These are phyloP conservation scores for Wilhelminamyces savonicus DNA, from an alignment of 805 yeast species.

Conservation along the genomic window DNA sequence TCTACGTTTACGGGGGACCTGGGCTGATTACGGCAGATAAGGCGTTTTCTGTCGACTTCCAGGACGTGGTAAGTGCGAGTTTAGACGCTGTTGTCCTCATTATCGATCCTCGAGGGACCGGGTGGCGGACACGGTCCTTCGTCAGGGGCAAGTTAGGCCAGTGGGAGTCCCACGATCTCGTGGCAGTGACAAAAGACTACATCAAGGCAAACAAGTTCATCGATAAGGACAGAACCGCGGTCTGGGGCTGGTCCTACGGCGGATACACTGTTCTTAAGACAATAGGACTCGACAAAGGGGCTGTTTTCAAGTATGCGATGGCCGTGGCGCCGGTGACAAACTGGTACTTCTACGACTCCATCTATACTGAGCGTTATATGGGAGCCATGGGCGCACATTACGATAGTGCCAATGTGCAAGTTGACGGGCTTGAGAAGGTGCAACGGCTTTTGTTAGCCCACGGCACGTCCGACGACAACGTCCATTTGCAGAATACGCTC, in stretches of 20 bases:
- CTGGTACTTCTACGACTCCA: slow-evolving; percentile 70
- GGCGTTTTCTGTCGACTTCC: slow-evolving; percentile 45
- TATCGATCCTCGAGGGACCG: slow-evolving; percentile 80
- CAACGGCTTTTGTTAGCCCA: slow-evolving; percentile 64
- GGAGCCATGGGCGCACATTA: slow-evolving; percentile 43
- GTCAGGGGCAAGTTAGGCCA: slow-evolving; percentile 56
- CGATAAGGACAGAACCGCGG: slow-evolving; percentile 50
- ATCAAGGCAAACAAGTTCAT: slow-evolving; percentile 41
- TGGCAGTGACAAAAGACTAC: slow-evolving; percentile 44
- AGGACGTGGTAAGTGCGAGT: slow-evolving; percentile 51
- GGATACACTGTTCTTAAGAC: slow-evolving; percentile 74
- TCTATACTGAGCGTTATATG: slow-evolving; percentile 78
- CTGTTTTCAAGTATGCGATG: slow-evolving; percentile 66
- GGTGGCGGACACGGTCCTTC: slow-evolving; percentile 58
- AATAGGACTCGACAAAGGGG: slow-evolving; percentile 57
- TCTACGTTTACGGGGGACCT: slow-evolving; percentile 75
- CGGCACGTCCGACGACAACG: slow-evolving; percentile 83
- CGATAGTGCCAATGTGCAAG: slow-evolving; percentile 35
- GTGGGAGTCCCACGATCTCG: slow-evolving; percentile 73
- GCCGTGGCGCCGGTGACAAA: slow-evolving; percentile 84
- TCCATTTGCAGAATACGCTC: slow-evolving; percentile 67
- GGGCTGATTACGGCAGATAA: slow-evolving; percentile 58
- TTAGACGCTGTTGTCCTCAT: slow-evolving; percentile 56
- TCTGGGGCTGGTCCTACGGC: slow-evolving; percentile 91
- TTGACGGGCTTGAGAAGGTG: slow-evolving; percentile 39